phyloP scores from a whole-genome alignment of 1,284 basidiomycete genomes.

The Rhizopogon hawkerae region DNA sequence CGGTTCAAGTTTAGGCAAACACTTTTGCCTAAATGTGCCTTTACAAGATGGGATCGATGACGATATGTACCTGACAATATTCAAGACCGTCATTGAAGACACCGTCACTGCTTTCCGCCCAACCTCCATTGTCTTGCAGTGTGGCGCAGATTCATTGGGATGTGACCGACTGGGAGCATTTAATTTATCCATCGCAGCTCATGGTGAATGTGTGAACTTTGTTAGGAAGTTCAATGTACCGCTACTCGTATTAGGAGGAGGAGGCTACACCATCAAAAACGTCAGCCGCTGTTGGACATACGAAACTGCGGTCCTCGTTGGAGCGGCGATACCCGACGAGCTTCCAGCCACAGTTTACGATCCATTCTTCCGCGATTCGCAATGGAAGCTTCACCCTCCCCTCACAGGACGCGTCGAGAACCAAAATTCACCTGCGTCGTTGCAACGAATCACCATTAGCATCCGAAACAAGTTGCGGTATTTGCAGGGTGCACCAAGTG shows the following conservation, averaged over 20 bases:
- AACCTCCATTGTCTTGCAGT: conserved; percentile 89
- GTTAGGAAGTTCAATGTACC: conserved; percentile 90
- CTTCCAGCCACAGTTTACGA: conserved; percentile 89
- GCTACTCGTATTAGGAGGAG: conserved; percentile 86
- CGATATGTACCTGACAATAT: conserved; percentile 90
- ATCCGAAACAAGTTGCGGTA: conserved; percentile 91
- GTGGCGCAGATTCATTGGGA: conserved; percentile 94
- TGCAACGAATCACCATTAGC: conserved; percentile 81
- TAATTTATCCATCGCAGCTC: conserved; percentile 98
- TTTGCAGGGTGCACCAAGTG: conserved; percentile 90
- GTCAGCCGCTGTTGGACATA: conserved; percentile 99
- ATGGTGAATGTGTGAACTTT: conserved; percentile 96
- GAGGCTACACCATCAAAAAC: conserved; percentile 93
- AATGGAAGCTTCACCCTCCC: conserved; percentile 90
- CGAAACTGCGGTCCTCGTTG: conserved; percentile 92
- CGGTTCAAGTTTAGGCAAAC: conserved; percentile 80
- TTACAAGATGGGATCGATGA: conserved; percentile 96
- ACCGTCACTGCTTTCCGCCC: conserved; percentile 88
- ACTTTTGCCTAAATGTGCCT: conserved; percentile 95
- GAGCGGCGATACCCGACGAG: conserved; percentile 75
- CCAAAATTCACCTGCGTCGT: conserved; percentile 73
- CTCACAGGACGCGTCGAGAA: conserved; percentile 90
- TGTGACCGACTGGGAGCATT: conserved; percentile 94
- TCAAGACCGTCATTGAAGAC: conserved; percentile 95
- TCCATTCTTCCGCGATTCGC: conserved; percentile 84